Percentiles rank a stretch among this genome's conserved stretches.
Evolutionary conservation across 2,329 filamentous ascomycete genomes (phyloP).

Genomic region (Colletotrichum tofieldiae): DNA sequence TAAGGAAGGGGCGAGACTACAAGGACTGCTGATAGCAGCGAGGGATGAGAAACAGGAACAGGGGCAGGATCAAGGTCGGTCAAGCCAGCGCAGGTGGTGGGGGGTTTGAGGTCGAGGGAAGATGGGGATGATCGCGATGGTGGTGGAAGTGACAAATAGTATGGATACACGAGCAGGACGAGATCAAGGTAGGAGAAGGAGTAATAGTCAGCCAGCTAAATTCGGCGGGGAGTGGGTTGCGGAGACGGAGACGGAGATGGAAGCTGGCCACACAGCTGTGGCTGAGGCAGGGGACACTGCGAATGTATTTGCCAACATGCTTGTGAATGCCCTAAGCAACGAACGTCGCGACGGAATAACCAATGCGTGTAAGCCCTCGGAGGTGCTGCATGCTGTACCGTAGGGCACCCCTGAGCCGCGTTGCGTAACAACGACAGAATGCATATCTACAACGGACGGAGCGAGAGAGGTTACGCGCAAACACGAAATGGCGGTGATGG

Average conservation of each 20-base stretch:
- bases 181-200: not conserved
- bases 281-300: not conserved
- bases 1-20: not conserved
- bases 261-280: not conserved
- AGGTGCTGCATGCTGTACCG: not conserved
- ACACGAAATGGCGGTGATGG: not conserved
- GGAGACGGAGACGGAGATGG: constrained; percentile 1
- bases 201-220: not conserved
- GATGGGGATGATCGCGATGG: not conserved
- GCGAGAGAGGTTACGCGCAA: not conserved
- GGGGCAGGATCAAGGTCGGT: not conserved
- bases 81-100: not conserved
- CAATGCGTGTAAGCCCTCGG: not conserved
- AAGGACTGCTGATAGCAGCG: not conserved
- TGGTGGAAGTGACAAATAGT: not conserved
- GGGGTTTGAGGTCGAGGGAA: not conserved
- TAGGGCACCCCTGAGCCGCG: not conserved
- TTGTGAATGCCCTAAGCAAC: not conserved
- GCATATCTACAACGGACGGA: not conserved
- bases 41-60: not conserved
- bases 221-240: constrained; percentile 7
- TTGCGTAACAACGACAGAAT: not conserved
- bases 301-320: not conserved
- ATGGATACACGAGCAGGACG: not conserved
- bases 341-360: not conserved